phyloP scores from a whole-genome alignment of 2,329 filamentous ascomycete species.

The Fusarium acutatum region DNA sequence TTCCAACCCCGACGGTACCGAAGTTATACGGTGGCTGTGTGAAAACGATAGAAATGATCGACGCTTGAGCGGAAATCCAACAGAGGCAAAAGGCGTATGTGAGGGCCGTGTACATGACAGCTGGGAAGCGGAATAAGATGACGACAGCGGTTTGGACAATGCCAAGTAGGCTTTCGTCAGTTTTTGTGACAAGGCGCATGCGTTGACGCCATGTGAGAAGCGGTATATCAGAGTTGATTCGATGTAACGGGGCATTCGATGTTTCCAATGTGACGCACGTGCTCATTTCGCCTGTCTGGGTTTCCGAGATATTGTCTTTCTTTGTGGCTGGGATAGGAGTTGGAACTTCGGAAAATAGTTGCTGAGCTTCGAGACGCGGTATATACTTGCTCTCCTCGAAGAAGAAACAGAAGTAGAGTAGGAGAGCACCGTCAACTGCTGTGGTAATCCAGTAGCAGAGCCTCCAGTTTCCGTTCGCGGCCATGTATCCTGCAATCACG shows the following conservation, averaged over 20 bases:
- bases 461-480: slow-evolving; percentile 37
- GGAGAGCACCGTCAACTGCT: slow-evolving; percentile 16
- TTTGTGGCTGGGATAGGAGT: background rate
- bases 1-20: slow-evolving; percentile 20
- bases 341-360: background rate
- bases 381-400: slow-evolving; percentile 44
- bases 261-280: background rate
- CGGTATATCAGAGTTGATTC: background rate
- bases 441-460: slow-evolving; percentile 37
- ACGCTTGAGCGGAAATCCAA: slow-evolving; percentile 46
- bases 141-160: background rate
- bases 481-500: slow-evolving; percentile 42
- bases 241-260: background rate
- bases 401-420: slow-evolving; percentile 25
- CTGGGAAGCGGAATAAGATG: slow-evolving; percentile 42
- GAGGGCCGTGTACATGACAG: slow-evolving; percentile 48
- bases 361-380: slow-evolving; percentile 5
- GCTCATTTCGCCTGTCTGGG: background rate
- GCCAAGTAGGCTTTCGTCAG: slow-evolving; percentile 17
- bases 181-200: slow-evolving; percentile 21
- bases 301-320: background rate
- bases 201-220: slow-evolving; percentile 8
- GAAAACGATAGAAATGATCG: background rate
- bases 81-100: slow-evolving; percentile 48
- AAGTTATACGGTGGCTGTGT: background rate